Evolutionary conservation across 2,329 filamentous ascomycete species (phyloP), one percentile per base, ranked within the genome.

Genomic region (Cryphonectria nitschkei): DNA sequence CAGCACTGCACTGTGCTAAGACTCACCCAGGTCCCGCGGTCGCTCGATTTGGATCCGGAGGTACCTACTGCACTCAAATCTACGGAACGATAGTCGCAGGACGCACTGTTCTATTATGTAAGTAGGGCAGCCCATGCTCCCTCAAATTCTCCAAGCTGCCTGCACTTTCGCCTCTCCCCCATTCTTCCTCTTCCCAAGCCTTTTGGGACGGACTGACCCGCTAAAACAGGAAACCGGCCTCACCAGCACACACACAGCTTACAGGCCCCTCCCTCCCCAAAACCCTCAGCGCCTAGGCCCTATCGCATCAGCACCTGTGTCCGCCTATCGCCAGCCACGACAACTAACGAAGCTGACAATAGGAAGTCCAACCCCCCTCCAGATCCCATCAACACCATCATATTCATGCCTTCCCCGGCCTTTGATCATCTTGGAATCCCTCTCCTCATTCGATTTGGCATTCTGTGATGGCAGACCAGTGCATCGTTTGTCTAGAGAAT

Each of bases 401-500:
- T 80, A 84, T 85, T 83, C 82, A 85, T 85, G 83, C 83, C 81
- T 83, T 75, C 81, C 80, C 80, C 81, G 81, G 77, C 73, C 75
- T 74, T 75, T 73, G 76, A 75, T 76, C 77, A 79, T 80, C 80
- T 81, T 81, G 79, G 70, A 64, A 63, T 68, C 22, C 60, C 62
- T 67, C 50, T 67, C 74, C 75, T 78, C 73, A 76, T 74, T 79
- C 77, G 78, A 79, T 78, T 77, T 77, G 79, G 77, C 77, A 76
- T 76, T 77, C 77, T 76, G 79, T 76, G 75, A 84, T 84, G 83
- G 84, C 88, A 82, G 89, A 91, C 82, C 88, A 90, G 84, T 91
- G 89, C 83, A 91, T 91, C 81, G 88, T 91, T 81, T 91, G 89
- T 85, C 84, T 91, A 79, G 89, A 91, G 78, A 86, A 85, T 78